Evolutionary conservation across 2,329 filamentous ascomycete species (phyloP), one percentile per base, ranked within the genome.

Genomic region (Phialophora tarda): DNA sequence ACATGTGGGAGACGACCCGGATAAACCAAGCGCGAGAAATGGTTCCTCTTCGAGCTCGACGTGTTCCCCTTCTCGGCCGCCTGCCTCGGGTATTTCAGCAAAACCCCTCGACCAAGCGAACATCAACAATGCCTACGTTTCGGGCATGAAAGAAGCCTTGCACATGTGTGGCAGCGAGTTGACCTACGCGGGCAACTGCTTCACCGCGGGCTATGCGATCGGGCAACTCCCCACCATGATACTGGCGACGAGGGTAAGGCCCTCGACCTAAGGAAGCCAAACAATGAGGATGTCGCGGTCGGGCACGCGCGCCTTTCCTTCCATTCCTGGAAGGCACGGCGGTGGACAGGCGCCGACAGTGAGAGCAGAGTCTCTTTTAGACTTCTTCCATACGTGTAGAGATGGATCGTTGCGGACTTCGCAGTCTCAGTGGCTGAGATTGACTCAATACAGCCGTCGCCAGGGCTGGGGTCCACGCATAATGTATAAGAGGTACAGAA

Each of bases 1-100:
- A 83, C 63, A 74, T 84, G 50, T 84, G 82, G 82, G 83, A 85
- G 83, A 85, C 73, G 82, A 80, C 0, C 78, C 83, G 23, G 83
- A 85, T 69, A 84, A 84, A 65, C 76, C 0, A 80, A 79, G 0
- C 79, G 84, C 63, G 82, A 85, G 70, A 72, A 74, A 7, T 73
- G 71, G 73, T 62, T 76, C 11, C 54, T 75, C 17, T 75, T 75
- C 32, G 75, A 76, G 65, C 70, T 76, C 14, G 74, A 76, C 53
- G 65, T 71, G 3, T 74, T 72, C 48, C 70, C 75, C 4, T 69
- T 76, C 8, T 74, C 71, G 1, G 74, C 73, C 51, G 69, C 74
- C 8, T 75, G 72, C 8, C 65, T 76, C 28, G 74, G 74, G 0
- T 76, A 75, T 48, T 75, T 76, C 54, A 65, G 54, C 62, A 71